phyloP scores from a whole-genome alignment of 306 rosid species.

The Prunus mongolica region DNA sequence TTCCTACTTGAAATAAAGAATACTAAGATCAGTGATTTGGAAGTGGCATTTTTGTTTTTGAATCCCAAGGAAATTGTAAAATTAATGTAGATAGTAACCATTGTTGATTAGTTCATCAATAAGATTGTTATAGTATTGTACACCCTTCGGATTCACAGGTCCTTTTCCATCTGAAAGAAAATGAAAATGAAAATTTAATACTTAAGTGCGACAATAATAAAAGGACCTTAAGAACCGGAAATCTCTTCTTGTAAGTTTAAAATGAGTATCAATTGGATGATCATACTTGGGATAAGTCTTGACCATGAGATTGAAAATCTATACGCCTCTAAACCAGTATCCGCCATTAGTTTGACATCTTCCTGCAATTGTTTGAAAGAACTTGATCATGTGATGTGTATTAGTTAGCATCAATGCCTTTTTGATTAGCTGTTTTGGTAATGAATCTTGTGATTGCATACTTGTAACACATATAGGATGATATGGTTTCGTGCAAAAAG shows the following conservation, averaged over 20 bases:
- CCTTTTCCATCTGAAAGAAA: conserved; percentile 61
- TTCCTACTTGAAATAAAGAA: conserved; percentile 38
- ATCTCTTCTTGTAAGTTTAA: neutral
- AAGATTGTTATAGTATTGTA: conserved; percentile 70
- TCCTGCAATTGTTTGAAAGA: conserved; percentile 42
- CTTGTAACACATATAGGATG: too few species aligned
- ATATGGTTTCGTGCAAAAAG: too few species aligned
- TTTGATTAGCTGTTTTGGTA: neutral
- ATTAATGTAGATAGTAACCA: conserved; percentile 26
- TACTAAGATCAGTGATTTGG: too few species aligned
- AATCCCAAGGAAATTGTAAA: too few species aligned
- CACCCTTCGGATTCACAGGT: conserved; percentile 62
- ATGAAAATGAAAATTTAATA: neutral
- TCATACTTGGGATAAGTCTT: conserved; percentile 67
- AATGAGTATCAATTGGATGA: neutral
- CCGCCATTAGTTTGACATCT: conserved; percentile 74
- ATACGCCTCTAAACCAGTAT: conserved; percentile 66
- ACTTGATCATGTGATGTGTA: neutral
- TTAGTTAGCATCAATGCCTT: neutral
- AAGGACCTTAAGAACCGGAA: neutral
- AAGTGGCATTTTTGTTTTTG: too few species aligned
- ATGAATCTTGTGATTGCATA: too few species aligned
- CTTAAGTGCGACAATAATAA: neutral
- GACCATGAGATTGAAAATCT: conserved; percentile 94
- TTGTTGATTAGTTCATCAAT: conserved; percentile 50